These are phyloP conservation scores for Mucor circinelloides DNA, from an alignment of 371 early-diverging fungal genomes.

Conservation along the genomic window DNA sequence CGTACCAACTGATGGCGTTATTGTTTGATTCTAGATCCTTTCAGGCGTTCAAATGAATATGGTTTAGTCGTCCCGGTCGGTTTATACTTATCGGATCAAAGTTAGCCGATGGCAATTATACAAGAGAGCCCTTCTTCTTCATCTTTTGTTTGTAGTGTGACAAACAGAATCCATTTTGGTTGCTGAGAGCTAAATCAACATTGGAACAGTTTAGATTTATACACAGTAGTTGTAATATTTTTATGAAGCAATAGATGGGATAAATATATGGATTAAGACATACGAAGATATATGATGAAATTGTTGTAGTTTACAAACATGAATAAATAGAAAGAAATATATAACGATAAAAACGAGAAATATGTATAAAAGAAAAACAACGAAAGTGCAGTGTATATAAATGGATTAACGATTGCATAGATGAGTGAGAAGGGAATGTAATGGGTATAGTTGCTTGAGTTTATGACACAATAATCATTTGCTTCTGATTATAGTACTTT, in stretches of 20 bases:
- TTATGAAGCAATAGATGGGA: background rate
- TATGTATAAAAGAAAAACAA: background rate
- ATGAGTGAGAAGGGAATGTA: background rate
- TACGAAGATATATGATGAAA: background rate
- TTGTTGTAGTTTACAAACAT: background rate
- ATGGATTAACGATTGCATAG: background rate
- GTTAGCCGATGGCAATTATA: background rate
- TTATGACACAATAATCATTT: slow-evolving; percentile 6
- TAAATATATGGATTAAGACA: background rate
- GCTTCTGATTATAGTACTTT: slow-evolving; percentile 11
- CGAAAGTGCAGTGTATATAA: background rate
- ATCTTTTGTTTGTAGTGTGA: background rate
- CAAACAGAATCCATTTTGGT: background rate
- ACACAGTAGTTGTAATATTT: background rate
- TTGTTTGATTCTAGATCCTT: background rate
- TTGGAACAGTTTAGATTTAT: background rate
- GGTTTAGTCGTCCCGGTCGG: background rate
- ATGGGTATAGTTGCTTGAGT: background rate
- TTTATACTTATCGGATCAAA: background rate
- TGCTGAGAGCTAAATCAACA: background rate
- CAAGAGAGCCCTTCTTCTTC: background rate
- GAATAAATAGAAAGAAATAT: background rate
- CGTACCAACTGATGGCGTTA: background rate
- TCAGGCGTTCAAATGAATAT: background rate
- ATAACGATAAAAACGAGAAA: background rate